Evolutionary conservation across 352 stramenopile species (phyloP).

Genomic region (Phytophthora colocasiae): DNA sequence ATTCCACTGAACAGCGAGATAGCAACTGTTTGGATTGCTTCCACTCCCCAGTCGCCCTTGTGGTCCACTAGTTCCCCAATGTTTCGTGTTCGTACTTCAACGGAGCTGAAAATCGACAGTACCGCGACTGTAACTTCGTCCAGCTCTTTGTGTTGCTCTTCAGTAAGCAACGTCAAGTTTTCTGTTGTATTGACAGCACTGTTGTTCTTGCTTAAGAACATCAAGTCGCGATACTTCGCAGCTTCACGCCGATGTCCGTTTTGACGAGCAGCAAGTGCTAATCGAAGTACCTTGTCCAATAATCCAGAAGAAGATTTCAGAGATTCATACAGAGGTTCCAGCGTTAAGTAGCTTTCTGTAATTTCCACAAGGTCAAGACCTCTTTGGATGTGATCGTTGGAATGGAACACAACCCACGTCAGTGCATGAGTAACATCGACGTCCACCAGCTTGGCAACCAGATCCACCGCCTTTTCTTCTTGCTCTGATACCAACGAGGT

Average conservation of each 20-base stretch:
- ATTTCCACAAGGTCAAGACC: constrained; percentile 40
- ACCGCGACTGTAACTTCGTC: constrained; percentile 34
- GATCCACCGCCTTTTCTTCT: constrained; percentile 32
- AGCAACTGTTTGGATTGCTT: constrained; percentile 34
- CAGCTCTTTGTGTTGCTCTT: constrained; percentile 38
- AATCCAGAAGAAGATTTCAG: constrained; percentile 33
- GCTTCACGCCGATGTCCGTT: constrained; percentile 12
- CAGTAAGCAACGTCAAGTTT: constrained; percentile 26
- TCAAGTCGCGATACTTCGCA: constrained; percentile 39
- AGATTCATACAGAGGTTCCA: constrained; percentile 58
- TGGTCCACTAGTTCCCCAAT: constrained; percentile 25
- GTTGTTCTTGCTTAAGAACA: constrained; percentile 51
- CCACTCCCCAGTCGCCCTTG: constrained; percentile 35
- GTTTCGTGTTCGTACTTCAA: constrained; percentile 14
- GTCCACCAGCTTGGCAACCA: constrained; percentile 64
- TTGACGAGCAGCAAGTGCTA: constrained; percentile 19
- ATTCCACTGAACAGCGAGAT: constrained; percentile 30
- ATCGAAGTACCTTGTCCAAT: constrained; percentile 34
- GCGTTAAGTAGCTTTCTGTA: constrained; percentile 52
- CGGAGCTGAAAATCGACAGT: constrained; percentile 30
- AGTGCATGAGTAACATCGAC: constrained; percentile 78
- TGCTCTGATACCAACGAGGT: constrained; percentile 33
- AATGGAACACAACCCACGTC: constrained; percentile 79
- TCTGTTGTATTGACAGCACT: constrained; percentile 5
- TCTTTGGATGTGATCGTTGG: constrained; percentile 27